A percentile compares a stretch with the other conserved stretches of the same genome.
These are phyloP conservation scores for Extremus antarcticus DNA, from an alignment of 495 filamentous ascomycete genomes.

Conservation along the genomic window DNA sequence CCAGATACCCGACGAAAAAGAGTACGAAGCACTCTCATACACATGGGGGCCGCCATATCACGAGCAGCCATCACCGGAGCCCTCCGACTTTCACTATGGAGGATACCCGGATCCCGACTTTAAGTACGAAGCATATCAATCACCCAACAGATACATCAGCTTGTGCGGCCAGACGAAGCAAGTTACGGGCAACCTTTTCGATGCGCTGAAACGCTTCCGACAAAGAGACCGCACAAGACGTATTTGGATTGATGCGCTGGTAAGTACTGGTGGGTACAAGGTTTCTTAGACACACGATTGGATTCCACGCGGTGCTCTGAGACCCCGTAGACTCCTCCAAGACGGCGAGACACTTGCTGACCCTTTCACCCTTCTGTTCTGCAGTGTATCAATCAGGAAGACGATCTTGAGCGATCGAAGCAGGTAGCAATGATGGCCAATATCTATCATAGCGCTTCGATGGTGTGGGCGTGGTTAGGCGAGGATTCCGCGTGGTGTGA, in stretches of 20 bases:
- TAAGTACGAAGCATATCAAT: too few relatives aligned
- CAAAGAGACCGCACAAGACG: background rate
- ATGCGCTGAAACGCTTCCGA: background rate
- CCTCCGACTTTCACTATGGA: background rate
- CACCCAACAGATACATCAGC: background rate
- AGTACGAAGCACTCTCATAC: background rate
- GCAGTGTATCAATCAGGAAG: background rate
- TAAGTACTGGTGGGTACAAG: too few relatives aligned
- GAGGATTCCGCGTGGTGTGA: background rate
- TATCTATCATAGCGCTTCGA: background rate
- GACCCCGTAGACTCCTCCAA: too few relatives aligned
- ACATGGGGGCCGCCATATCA: background rate
- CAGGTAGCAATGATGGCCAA: background rate
- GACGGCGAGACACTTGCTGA: too few relatives aligned
- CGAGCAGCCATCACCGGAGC: background rate
- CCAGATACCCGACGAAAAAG: background rate
- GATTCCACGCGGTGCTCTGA: too few relatives aligned
- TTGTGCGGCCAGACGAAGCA: background rate
- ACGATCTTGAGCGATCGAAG: background rate
- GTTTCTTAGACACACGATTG: too few relatives aligned
- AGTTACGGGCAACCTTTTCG: background rate
- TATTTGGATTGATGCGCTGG: background rate
- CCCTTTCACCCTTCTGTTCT: too few relatives aligned
- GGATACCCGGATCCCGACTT: too few relatives aligned
- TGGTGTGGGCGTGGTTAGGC: background rate